Evolutionary conservation across 2,329 filamentous ascomycete species (phyloP).

Genomic region (Aspergillus pseudotamarii): DNA sequence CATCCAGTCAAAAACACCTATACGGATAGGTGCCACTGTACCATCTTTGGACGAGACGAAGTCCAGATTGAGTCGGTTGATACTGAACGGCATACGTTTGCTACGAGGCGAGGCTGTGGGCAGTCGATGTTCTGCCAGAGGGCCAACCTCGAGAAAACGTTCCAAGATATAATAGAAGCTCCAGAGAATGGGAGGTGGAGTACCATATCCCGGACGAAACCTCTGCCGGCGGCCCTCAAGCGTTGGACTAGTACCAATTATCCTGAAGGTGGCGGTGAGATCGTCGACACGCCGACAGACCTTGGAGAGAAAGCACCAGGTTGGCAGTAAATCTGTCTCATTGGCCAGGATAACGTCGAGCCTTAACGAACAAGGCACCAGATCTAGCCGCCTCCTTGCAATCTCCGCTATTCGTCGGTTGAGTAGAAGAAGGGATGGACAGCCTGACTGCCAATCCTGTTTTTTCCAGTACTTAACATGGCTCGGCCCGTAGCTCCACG

Average conservation of each 20-base stretch:
- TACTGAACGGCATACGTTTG: too few relatives aligned
- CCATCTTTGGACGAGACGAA: too few relatives aligned
- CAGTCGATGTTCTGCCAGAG: too few relatives aligned
- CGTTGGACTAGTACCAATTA: slow-evolving; percentile 3
- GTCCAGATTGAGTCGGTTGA: too few relatives aligned
- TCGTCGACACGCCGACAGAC: background rate
- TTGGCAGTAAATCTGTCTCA: slow-evolving; percentile 6
- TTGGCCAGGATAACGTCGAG: slow-evolving; percentile 5
- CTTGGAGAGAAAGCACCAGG: background rate
- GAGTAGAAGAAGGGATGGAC: background rate
- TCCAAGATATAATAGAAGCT: slow-evolving; percentile 3
- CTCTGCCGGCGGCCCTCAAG: background rate
- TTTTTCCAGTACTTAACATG: slow-evolving; percentile 2
- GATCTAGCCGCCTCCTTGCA: background rate
- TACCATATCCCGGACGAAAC: background rate
- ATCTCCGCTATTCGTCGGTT: slow-evolving; percentile 3
- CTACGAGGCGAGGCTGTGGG: too few relatives aligned
- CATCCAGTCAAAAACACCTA: too few relatives aligned
- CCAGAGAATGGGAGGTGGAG: slow-evolving; percentile 3
- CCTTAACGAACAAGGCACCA: background rate
- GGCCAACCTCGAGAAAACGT: slow-evolving; percentile 5
- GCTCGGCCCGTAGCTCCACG: background rate
- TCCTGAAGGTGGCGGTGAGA: background rate
- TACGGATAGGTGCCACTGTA: too few relatives aligned
- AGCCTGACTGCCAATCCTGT: background rate